Evolutionary conservation across 108 stramenopile species (phyloP), one percentile per base, ranked within the genome.

Genomic region (Cyclotella sp.): DNA sequence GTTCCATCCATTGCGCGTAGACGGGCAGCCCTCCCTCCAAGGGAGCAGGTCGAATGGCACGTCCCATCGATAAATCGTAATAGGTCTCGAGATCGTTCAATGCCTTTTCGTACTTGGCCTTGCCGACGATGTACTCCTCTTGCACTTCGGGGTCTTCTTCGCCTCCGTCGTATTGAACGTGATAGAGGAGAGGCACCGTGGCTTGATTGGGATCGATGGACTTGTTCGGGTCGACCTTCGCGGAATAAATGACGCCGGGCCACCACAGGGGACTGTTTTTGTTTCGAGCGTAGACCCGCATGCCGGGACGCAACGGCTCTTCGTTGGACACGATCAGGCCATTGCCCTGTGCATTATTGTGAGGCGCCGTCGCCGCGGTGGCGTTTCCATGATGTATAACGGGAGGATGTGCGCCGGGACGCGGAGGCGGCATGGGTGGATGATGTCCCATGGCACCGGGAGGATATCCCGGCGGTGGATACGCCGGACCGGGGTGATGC

Each of bases 1-100:
- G 66, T 34, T 76, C 60, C 58, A 76, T 76, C 67, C 67, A 76
- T 42, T 68, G 66, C 14, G 67, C 67, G 26, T 76, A 76, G 0
- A 76, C 51, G 2, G 76, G 68, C 9, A 53, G 39, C 5, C 76
- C 76, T 40, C 22, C 46, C 55, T 68, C 47, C 47, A 68, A 68
- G 11, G 64, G 47, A 22, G 54, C 28, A 40, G 24, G 7, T 28
- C 26, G 22, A 3, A 34, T 34, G 2, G 15, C 24, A 51, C 29
- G 19, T 12, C 40, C 28, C n/a, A n/a, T 14, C 15, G 73, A 44
- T 21, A 77, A 51, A n/a, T 41, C 67, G 44, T 42, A 63, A 28
- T 55, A 21, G 22, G 14, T 1, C 41, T 77, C 68, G 49, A 77
- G 29, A 8, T 77, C 76, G 1, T 57, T 7, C 30, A 77, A 41